These are phyloP conservation scores for Fusarium denticulatum DNA, from an alignment of 2,329 filamentous ascomycete genomes.

Conservation along the genomic window DNA sequence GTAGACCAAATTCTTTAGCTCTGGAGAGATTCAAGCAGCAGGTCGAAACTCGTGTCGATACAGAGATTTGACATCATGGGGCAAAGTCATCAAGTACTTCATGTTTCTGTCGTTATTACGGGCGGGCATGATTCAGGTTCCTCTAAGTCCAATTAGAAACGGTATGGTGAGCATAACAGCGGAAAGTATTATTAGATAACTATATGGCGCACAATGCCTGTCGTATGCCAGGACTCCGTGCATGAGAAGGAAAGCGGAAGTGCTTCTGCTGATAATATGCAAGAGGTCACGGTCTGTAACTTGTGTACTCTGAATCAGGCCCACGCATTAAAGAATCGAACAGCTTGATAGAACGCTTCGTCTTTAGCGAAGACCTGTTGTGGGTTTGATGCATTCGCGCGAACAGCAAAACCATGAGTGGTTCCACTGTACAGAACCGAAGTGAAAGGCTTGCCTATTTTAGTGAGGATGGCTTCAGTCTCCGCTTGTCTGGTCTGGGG, in stretches of 20 bases:
- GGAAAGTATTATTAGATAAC: no score
- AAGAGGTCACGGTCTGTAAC: no score
- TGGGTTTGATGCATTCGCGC: conserved; percentile 64
- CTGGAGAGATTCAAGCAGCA: no score
- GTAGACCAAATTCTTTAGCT: no score
- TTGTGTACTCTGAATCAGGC: background rate
- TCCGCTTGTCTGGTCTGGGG: conserved; percentile 15
- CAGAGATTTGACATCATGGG: background rate
- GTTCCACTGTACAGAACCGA: conserved; percentile 73
- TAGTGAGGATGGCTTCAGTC: conserved; percentile 9
- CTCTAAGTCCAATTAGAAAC: no score
- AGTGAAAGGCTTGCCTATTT: conserved; percentile 62
- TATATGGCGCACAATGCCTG: background rate
- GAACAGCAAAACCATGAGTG: conserved; percentile 75
- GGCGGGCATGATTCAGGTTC: background rate
- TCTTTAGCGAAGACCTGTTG: conserved; percentile 75
- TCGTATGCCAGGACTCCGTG: background rate
- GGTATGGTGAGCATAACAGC: fast-evolving
- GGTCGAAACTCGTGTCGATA: no score
- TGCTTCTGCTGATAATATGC: background rate
- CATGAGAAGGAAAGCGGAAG: background rate
- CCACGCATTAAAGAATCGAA: conserved; percentile 74
- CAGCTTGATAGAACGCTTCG: conserved; percentile 76
- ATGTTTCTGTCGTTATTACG: background rate
- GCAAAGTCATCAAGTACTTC: background rate